Base-by-base conservation (phyloP, 2,329 filamentous ascomycete genomes). In the Trichoderma citrinoviride region DNA sequence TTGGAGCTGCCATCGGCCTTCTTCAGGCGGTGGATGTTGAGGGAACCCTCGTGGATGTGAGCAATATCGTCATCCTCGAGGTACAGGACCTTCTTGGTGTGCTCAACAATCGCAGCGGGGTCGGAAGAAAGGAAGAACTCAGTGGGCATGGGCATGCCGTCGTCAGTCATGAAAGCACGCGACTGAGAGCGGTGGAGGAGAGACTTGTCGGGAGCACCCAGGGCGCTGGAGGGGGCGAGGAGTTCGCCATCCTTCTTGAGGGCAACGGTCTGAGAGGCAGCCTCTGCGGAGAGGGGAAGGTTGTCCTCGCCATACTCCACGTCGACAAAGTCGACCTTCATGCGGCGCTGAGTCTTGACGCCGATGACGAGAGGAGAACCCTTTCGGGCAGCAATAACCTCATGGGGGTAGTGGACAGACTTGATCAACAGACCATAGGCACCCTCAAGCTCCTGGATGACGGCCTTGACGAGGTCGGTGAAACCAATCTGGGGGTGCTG, bases 261-360 rank as follows among this genome's bases (percentile, higher is more conserved):
- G 66, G 95, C 95, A 67, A 93, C 92, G 77, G 97, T 98, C 82
- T 99, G 95, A 66, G 94, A 94, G 68, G 95, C 95, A 70, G 89
- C 88, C 86, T 99, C 95, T 61, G 95, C 95, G 43, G 95, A 90
- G 67, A 99, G 90, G 70, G 90, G 86, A 70, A 83, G 84, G 74
- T 89, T 88, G 73, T 97, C 92, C 74, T 97, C 93, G 58, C 90
- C 90, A 79, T 94, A 98, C 82, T 99, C 95, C 68, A 99, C 95
- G 77, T 99, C 95, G 77, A 99, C 95, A 75, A 99, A 99, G 82
- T 99, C 95, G 68, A 99, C 95, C 90, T 98, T 99, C 95, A 99
- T 98, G 83, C 96, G 96, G 85, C 91, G 96, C 81, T 93, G 86
- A 64, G 95, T 98, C 82, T 93, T 91, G 77, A 99, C 95, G 81